A percentile compares a stretch with the other conserved stretches of the same genome.
These are phyloP conservation scores for Panaeolus cyanescens DNA, from an alignment of 768 basidiomycete genomes.

Conservation along the genomic window DNA sequence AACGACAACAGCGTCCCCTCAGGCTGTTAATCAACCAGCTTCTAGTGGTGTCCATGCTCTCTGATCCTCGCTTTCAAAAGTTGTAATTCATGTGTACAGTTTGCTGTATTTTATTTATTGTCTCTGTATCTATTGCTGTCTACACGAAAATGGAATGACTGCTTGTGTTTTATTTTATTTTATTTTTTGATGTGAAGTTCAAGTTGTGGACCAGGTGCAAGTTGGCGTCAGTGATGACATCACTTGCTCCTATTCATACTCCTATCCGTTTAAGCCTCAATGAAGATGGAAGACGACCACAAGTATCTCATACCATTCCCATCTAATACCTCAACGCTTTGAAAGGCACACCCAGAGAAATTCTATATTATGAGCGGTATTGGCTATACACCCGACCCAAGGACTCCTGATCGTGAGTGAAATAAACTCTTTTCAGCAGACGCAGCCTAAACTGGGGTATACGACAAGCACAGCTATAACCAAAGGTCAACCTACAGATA, in stretches of 20 bases:
- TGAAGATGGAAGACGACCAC: too few species aligned
- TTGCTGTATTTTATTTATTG: neutral
- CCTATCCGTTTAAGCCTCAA: neutral
- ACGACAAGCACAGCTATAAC: neutral
- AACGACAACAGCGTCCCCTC: slow-evolving; percentile 19
- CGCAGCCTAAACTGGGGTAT: neutral
- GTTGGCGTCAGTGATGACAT: neutral
- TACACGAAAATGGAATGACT: too few species aligned
- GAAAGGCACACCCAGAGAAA: too few species aligned
- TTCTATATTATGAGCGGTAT: neutral
- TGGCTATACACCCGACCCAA: slow-evolving; percentile 1
- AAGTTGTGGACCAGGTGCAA: too few species aligned
- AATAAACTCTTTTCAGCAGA: neutral
- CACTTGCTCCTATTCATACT: neutral
- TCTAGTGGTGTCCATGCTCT: neutral
- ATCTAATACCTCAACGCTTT: too few species aligned
- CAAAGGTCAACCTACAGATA: neutral
- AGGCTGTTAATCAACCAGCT: slow-evolving; percentile 19
- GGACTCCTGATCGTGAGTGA: neutral
- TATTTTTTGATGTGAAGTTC: too few species aligned
- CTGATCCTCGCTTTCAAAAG: neutral
- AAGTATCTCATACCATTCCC: too few species aligned
- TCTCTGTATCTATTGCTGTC: neutral
- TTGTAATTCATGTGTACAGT: neutral
- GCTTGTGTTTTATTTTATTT: too few species aligned